These are phyloP conservation scores for Notholithocarpus densiflorus DNA, from an alignment of 306 rosid species.

Conservation along the genomic window DNA sequence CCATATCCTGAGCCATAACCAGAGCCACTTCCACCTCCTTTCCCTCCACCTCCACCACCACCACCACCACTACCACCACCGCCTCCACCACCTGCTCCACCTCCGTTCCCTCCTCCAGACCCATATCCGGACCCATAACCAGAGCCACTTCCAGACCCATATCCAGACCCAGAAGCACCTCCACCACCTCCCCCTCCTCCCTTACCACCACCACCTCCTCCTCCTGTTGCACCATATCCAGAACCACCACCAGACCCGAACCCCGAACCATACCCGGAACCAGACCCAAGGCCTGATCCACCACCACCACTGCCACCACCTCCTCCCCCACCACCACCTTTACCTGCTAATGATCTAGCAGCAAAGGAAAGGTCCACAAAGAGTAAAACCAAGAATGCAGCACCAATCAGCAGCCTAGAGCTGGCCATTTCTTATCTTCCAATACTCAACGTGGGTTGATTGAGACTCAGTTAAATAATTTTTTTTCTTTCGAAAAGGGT, in stretches of 20 bases:
- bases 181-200: conserved; percentile 49
- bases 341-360: conserved; percentile 26
- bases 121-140: conserved; percentile 41
- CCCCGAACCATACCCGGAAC: conserved; percentile 48
- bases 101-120: conserved; percentile 8
- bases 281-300: conserved; percentile 14
- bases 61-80: conserved; percentile 36
- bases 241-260: conserved; percentile 48
- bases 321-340: conserved; percentile 18
- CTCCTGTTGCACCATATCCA: conserved; percentile 37
- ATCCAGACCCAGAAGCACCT: conserved; percentile 38
- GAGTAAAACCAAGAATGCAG: conserved; percentile 50
- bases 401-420: conserved; percentile 42
- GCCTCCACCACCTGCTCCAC: conserved; percentile 30
- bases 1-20: conserved; percentile 41
- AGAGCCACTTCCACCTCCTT: conserved; percentile 30
- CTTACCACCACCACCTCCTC: conserved; percentile 47
- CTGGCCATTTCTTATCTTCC: conserved; percentile 41
- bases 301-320: conserved; percentile 30
- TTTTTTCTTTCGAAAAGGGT: no score
- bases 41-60: conserved; percentile 23
- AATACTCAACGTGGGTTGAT: conserved; percentile 13
- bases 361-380: conserved; percentile 59
- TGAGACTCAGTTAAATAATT: neutral
- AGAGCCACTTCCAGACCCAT: conserved; percentile 48